These are phyloP conservation scores for Spergularia bocconei DNA, from an alignment of 148 eudicot genomes.

Conservation along the genomic window DNA sequence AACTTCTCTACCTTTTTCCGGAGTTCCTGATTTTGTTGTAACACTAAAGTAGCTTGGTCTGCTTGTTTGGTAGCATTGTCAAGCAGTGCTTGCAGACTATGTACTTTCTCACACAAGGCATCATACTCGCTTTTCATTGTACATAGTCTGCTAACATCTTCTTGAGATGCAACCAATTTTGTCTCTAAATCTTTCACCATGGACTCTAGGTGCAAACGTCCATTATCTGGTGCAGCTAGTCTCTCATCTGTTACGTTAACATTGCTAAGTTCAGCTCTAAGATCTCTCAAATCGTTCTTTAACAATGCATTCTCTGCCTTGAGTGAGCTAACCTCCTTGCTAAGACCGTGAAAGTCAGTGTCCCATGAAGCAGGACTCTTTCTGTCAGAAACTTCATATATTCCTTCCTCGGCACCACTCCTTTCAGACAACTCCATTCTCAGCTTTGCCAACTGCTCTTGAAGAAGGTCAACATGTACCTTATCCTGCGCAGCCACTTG, in stretches of 20 bases:
- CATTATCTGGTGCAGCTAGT: constrained; percentile 55
- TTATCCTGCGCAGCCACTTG: constrained; percentile 73
- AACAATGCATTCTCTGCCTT: constrained; percentile 64
- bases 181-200: constrained; percentile 65
- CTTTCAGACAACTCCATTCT: constrained; percentile 48
- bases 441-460: constrained; percentile 67
- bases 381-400: constrained; percentile 16
- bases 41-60: constrained; percentile 68
- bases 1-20: constrained; percentile 69
- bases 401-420: constrained; percentile 31
- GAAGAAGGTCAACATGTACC: constrained; percentile 63
- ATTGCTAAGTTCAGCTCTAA: constrained; percentile 57
- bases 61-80: constrained; percentile 83
- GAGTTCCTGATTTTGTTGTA: constrained; percentile 86
- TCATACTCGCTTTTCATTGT: constrained; percentile 59
- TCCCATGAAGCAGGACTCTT: constrained; percentile 30
- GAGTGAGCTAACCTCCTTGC: constrained; percentile 60
- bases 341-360: constrained; percentile 32
- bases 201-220: constrained; percentile 50
- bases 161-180: constrained; percentile 60
- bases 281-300: constrained; percentile 48
- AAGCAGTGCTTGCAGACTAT: constrained; percentile 55
- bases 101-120: constrained; percentile 66
- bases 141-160: constrained; percentile 56
- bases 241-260: constrained; percentile 62